Conservation (phyloP, 208 protist genomes). For the Leptomonas pyrrhocoris region DNA sequence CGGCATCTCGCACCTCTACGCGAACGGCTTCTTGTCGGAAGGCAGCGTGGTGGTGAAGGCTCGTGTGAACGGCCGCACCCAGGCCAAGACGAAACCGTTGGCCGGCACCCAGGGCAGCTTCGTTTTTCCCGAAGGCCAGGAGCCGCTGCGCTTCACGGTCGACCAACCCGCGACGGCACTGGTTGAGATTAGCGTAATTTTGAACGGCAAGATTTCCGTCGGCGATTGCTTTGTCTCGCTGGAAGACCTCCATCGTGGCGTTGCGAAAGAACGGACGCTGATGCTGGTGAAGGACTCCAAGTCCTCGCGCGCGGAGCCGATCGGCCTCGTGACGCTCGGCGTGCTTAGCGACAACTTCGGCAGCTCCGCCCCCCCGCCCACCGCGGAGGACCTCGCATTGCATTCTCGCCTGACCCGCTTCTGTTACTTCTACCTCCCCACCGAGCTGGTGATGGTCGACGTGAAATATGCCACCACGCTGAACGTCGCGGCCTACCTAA, state of each 20-base stretch:
- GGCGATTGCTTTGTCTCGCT: slow-evolving; percentile 75
- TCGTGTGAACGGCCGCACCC: slow-evolving; percentile 47
- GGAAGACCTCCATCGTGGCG: slow-evolving; percentile 55
- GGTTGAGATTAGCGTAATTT: slow-evolving; percentile 53
- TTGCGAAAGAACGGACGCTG: slow-evolving; percentile 58
- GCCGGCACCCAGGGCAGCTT: slow-evolving; percentile 50
- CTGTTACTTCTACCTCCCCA: slow-evolving; percentile 75
- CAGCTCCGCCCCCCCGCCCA: slow-evolving; percentile 41
- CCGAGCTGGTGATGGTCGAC: slow-evolving; percentile 60
- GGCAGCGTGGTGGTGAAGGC: slow-evolving; percentile 65
- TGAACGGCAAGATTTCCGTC: slow-evolving; percentile 42
- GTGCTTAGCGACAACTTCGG: slow-evolving; percentile 58
- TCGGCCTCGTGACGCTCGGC: slow-evolving; percentile 70
- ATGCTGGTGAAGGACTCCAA: slow-evolving; percentile 61
- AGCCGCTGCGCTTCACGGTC: slow-evolving; percentile 50
- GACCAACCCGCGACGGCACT: slow-evolving; percentile 44
- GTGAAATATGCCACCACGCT: slow-evolving; percentile 66
- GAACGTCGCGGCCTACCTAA: slow-evolving; percentile 70
- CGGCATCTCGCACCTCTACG: slow-evolving; percentile 52
- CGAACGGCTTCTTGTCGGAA: slow-evolving; percentile 42
- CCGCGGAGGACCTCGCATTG: slow-evolving; percentile 38
- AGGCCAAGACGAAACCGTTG: slow-evolving; percentile 37
- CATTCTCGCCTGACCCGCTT: slow-evolving; percentile 64
- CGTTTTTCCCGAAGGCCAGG: slow-evolving; percentile 34
- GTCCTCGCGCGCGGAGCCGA: slow-evolving; percentile 38